Percentiles rank a stretch among this genome's conserved stretches.
phyloP scores from a whole-genome alignment of 2,329 filamentous ascomycete genomes.

The Thyridium curvatum region DNA sequence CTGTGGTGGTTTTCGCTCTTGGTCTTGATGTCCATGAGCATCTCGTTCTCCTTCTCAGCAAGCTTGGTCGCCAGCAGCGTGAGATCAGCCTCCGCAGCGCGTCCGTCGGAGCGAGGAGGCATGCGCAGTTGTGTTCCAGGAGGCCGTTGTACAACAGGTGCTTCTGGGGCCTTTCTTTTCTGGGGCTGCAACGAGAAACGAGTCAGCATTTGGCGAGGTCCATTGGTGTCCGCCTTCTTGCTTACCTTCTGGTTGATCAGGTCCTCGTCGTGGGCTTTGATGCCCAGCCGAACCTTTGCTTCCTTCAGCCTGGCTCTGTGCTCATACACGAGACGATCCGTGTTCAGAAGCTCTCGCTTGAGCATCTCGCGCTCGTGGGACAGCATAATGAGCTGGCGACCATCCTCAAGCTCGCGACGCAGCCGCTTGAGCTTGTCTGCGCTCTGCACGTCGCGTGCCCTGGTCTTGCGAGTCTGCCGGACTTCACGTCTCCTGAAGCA shows the following conservation, averaged over 20 bases:
- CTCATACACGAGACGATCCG: conserved; percentile 76
- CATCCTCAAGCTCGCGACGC: conserved; percentile 84
- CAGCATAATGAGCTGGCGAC: conserved; percentile 70
- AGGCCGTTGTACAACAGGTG: conserved; percentile 55
- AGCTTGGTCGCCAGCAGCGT: conserved; percentile 69
- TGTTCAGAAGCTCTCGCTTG: conserved; percentile 69
- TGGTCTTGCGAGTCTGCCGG: conserved; percentile 88
- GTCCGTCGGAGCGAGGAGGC: conserved; percentile 63
- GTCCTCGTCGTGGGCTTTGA: conserved; percentile 91
- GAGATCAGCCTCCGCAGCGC: conserved; percentile 72
- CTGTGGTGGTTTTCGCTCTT: conserved; percentile 83
- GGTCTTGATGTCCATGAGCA: conserved; percentile 75
- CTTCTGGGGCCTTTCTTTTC: conserved; percentile 62
- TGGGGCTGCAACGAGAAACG: conserved; percentile 46
- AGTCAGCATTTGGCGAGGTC: conserved; percentile 21
- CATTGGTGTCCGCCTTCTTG: conserved; percentile 3
- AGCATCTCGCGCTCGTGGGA: conserved; percentile 74
- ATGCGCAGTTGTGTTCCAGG: conserved; percentile 61
- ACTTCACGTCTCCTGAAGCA: conserved; percentile 96
- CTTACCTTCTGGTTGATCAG: conserved; percentile 88
- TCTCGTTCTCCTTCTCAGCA: conserved; percentile 74
- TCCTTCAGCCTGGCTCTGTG: conserved; percentile 78
- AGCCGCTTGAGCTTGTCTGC: conserved; percentile 91
- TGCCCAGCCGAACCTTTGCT: conserved; percentile 78
- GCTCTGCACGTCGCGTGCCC: conserved; percentile 87